Conservation (phyloP, 768 basidiomycete genomes). For the Jaapia argillacea region DNA sequence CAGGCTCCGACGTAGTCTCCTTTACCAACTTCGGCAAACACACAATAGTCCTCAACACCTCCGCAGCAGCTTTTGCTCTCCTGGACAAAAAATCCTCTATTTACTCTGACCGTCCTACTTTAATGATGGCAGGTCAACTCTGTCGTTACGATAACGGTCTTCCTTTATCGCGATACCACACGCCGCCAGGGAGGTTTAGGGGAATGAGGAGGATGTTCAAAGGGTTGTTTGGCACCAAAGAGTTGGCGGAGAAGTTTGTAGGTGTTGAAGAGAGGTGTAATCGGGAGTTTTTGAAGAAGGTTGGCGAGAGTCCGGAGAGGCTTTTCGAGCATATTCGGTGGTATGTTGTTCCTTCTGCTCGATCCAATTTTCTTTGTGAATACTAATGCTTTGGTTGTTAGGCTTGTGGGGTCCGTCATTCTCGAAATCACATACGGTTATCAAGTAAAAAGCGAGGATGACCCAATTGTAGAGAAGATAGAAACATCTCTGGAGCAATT, state of each 20-base stretch:
- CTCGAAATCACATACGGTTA: constrained; percentile 2
- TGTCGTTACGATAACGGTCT: background rate
- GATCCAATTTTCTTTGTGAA: background rate
- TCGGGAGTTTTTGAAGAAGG: background rate
- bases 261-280: background rate
- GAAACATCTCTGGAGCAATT: background rate
- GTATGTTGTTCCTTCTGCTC: background rate
- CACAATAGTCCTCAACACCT: background rate
- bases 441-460: background rate
- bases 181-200: background rate
- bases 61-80: background rate
- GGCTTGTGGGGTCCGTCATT: constrained; percentile 1
- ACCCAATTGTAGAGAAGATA: background rate
- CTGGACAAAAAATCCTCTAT: background rate
- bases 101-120: background rate
- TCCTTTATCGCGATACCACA: background rate
- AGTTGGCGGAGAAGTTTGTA: background rate
- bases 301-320: background rate
- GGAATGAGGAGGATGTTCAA: background rate
- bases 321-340: background rate
- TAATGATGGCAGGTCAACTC: background rate
- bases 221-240: background rate
- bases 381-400: background rate
- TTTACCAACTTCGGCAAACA: background rate
- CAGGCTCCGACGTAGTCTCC: background rate